Base-by-base conservation (phyloP, 202 grass and related monocot species). In the Brachypodium distachyon region DNA sequence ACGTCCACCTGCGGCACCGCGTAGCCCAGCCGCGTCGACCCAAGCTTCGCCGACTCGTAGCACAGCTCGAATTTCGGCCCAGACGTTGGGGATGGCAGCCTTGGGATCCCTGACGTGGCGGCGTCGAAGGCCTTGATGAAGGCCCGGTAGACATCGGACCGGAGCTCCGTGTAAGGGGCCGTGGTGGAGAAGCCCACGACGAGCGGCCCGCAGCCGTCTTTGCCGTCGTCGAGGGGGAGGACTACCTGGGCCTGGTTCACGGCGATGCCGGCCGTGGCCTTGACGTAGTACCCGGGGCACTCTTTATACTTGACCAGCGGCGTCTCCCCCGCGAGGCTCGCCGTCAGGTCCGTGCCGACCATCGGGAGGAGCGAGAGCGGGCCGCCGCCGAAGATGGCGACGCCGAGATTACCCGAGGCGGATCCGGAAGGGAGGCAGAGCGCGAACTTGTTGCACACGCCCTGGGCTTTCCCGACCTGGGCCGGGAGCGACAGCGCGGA, bases 51-150 rank as follows among this genome's bases (percentile, higher is more conserved):
- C 11, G 82, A 77, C 66, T 88, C 57, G 58, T 85, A 83, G 72
- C 91, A 93, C 3, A 93, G 82, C 52, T 82, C 82, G 78, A 93
- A 93, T 9, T 78, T 84, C 19, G 67, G 53, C 19, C 71, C 62
- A 1, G 27, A 79, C 22, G 42, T 2, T 17, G 82, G 86, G 7
- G 50, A 39, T 36, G 62, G 11, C 8, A 59, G 21, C 28, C 85
- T 31, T 16, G 61, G 61, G 27, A 7, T 22, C 9, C 1, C 18
- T 1, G 44, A 69, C 36, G 72, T 91, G 18, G 82, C 82, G 33
- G 5, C 7, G 44, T 36, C 70, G 76, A 86, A 90, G 12, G 79
- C 85, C 6, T 18, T 25, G 28, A 91, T 53, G 3, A 94, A 43
- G 4, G 79, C 64, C 0, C 36, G 34, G 82, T 88, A 94, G 58